A percentile compares a stretch with the other conserved stretches of the same genome.
Evolutionary conservation across 2,329 filamentous ascomycete species (phyloP).

Genomic region (Aspergillus glaucus): DNA sequence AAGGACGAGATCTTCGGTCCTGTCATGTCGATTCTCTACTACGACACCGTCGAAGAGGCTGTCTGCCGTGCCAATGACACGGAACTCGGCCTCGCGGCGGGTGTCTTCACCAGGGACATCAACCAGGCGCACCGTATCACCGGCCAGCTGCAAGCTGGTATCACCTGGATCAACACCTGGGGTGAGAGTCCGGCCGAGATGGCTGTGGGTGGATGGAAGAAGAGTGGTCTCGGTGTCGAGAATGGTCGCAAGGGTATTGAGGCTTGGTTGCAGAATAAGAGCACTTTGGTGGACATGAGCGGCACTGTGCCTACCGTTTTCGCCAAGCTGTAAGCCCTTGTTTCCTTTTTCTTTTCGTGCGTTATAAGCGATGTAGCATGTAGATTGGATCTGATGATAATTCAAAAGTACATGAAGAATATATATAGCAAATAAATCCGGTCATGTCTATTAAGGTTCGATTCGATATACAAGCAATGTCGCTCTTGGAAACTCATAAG

Average conservation of each 20-base stretch:
- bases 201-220: conserved; percentile 88
- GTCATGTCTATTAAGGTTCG: not conserved
- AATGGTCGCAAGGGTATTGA: conserved; percentile 74
- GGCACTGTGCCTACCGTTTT: conserved; percentile 67
- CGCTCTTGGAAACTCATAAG: too few species aligned
- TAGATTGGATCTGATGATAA: not conserved
- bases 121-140: conserved; percentile 68
- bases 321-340: conserved; percentile 53
- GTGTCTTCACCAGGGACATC: conserved; percentile 72
- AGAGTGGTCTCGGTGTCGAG: conserved; percentile 80
- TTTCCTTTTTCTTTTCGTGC: not conserved
- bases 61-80: conserved; percentile 70
- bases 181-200: conserved; percentile 89
- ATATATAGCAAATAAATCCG: not conserved
- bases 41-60: conserved; percentile 63
- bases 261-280: conserved; percentile 81
- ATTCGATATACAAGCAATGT: not conserved
- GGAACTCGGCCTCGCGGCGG: conserved; percentile 71
- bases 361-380: not conserved
- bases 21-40: conserved; percentile 74
- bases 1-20: conserved; percentile 84
- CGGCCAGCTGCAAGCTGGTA: conserved; percentile 68
- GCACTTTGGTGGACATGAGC: conserved; percentile 76
- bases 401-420: not conserved
- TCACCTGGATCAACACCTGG: conserved; percentile 92